Percentiles rank a stretch among this genome's conserved stretches.
phyloP scores from a whole-genome alignment of 225 moss, liverwort and hornwort species.

The Sphagnum contortum region DNA sequence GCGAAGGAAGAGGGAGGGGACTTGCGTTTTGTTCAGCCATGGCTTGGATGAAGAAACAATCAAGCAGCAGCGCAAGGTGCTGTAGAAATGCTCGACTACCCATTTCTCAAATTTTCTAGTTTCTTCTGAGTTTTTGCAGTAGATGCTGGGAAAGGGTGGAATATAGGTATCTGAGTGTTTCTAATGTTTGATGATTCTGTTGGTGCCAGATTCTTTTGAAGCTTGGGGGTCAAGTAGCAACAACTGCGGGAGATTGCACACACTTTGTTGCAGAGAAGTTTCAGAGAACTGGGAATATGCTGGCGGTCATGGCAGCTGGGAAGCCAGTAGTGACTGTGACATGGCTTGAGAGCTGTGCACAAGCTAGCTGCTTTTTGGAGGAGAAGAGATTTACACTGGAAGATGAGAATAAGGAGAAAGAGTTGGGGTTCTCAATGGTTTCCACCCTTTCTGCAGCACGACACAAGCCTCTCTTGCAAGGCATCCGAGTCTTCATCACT shows the following conservation, averaged over 20 bases:
- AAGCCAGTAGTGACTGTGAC: conserved; percentile 73
- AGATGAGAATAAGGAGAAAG: conserved; percentile 75
- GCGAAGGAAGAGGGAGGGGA: too few relatives aligned
- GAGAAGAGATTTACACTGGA: conserved; percentile 66
- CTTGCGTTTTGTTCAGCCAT: conserved; percentile 38
- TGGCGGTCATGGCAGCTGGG: conserved; percentile 93
- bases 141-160: too few relatives aligned
- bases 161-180: too few relatives aligned
- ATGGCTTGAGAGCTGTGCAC: conserved; percentile 74
- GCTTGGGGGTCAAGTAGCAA: conserved; percentile 66
- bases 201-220: conserved; percentile 58
- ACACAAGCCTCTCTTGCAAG: conserved; percentile 70
- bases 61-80: conserved; percentile 47
- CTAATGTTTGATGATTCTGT: too few relatives aligned
- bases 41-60: conserved; percentile 29
- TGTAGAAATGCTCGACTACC: neutral
- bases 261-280: conserved; percentile 95
- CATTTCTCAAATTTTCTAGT: neutral
- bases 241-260: conserved; percentile 63
- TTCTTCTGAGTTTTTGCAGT: neutral
- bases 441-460: conserved; percentile 51
- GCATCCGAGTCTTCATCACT: conserved; percentile 68
- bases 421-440: conserved; percentile 81
- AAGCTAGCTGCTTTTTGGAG: conserved; percentile 65
- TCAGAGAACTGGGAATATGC: conserved; percentile 89